These are phyloP conservation scores for Daldinia bambusicola DNA, from an alignment of 495 filamentous ascomycete genomes.

Conservation along the genomic window DNA sequence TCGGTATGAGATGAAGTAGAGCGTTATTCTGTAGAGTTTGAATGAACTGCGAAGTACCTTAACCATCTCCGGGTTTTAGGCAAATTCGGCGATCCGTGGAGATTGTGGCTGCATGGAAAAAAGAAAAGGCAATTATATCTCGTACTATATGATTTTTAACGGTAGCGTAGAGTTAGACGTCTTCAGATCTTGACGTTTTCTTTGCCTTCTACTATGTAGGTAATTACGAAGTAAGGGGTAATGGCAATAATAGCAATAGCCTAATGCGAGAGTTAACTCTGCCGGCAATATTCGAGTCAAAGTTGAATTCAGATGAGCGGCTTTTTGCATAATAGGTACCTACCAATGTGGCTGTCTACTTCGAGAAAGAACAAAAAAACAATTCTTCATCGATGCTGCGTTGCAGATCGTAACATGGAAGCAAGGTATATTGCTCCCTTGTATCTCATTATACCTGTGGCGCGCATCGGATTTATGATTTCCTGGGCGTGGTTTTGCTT, in stretches of 20 bases:
- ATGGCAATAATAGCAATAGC: background rate
- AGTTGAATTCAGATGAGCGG: constrained; percentile 17
- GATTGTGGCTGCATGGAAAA: constrained; percentile 20
- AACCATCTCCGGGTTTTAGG: background rate
- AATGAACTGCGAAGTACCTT: constrained; percentile 4
- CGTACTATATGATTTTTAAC: background rate
- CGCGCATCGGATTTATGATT: constrained; percentile 11
- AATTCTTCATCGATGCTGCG: constrained; percentile 14
- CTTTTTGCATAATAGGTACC: constrained; percentile 21
- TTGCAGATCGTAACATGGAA: constrained; percentile 6
- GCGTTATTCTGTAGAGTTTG: constrained; percentile 5
- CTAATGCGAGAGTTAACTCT: constrained; percentile 18
- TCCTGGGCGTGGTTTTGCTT: constrained; percentile 7
- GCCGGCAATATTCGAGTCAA: constrained; percentile 7
- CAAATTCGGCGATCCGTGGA: constrained; percentile 17
- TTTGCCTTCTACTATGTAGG: background rate
- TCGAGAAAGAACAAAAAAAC: background rate
- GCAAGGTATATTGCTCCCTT: constrained; percentile 3
- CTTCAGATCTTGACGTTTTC: constrained; percentile 22
- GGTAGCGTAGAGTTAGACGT: constrained; percentile 14
- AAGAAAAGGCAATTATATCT: constrained; percentile 25
- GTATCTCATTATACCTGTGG: constrained; percentile 3
- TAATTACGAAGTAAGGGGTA: background rate
- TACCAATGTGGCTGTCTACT: constrained; percentile 19
- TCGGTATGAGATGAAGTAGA: constrained; percentile 11